Evolutionary conservation across 805 yeast genomes (phyloP), one percentile per base, ranked within the genome.

Genomic region (Yamadazyma scolyti): DNA sequence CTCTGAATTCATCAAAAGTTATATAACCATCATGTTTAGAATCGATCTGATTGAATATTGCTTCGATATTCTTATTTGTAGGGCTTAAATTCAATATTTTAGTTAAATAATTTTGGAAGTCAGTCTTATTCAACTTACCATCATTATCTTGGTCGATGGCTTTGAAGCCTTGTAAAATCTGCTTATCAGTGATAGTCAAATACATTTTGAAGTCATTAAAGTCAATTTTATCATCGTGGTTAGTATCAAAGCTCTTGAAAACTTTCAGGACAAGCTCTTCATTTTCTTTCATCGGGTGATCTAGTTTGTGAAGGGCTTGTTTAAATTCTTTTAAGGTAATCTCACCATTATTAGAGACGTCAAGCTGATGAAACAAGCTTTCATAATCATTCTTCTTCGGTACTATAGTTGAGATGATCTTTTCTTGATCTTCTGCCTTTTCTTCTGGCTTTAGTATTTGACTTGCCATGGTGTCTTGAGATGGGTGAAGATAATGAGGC

Each of bases 1-100:
- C 84, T 42, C 95, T 68, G 75, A 94, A 93, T 46, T 90, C 90
- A 31, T 87, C 87, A 49, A 76, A 85, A 0, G 93, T 79, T 25
- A 90, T 78, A 43, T 67, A 74, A 1, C 93, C 90, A 34, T 73
- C 75, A 27, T 71, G 59, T 37, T 75, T 67, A 21, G 54, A 56
- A 52, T 78, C 88, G 28, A 79, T 51, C 35, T 65, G 70, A 20
- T 63, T 50, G 62, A 81, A 80, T 37, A 86, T 64, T 5, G 58
- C 55, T 34, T 76, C 76, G 22, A 82, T 61, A 40, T 74, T 74
- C 9, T 65, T 54, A 9, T 64, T 64, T 2, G 75, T 67, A 9
- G 85, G 77, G 12, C 63, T 56, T 28, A 77, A 56, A 9, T 79
- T 72, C 36, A 84, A 63, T 4, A 64, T 57, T 9, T 71, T 54